Base-by-base conservation (phyloP, 805 yeast genomes). In the Starmerella sirachaensis region DNA sequence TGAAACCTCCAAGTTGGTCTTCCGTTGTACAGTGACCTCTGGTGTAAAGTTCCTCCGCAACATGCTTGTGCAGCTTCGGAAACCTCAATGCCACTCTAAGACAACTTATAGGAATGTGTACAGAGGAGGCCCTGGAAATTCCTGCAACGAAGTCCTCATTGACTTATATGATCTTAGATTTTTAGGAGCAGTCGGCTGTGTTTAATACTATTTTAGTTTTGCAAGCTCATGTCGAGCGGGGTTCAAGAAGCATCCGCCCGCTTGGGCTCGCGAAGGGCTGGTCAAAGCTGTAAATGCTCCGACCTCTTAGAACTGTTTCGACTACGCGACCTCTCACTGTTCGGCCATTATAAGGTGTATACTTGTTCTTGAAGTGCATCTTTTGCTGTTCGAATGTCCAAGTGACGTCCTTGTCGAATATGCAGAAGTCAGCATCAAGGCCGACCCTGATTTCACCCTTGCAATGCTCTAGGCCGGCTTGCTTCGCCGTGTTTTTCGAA, bases 381-480 rank as follows among this genome's bases (percentile, higher is more conserved):
- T 51, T 41, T 29, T 41, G 33, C 42, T 58, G 56, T 37, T 59
- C 55, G 33, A 59, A 39, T 24, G 34, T 46, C 26, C 82, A 72
- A 31, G 67, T 64, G n/a, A 65, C 64, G 8, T 64, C 62, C 6
- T 82, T 75, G 57, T 88, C 93, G 56, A 88, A 84, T 4, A 86
- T 65, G 20, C 78, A 75, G 48, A 86, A 73, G 59, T 86, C 97
- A 0, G 95, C 96, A 58, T 88, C 95, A 52, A 68, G 68, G 0
- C 95, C 96, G 11, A 66, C 68, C 27, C 63, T 68, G 35, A 88
- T 65, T 37, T 63, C 63, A 11, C 96, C 97, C 62, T 88, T 86
- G 28, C 60, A 56, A 52, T 82, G 74, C 10, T 66, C 60, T 32
- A 86, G 62, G 0, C 95, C 95, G 20, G 78, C 80, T 58, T 86